Conservation (phyloP, 139 green algal species). For the Coelastrella sp. region DNA sequence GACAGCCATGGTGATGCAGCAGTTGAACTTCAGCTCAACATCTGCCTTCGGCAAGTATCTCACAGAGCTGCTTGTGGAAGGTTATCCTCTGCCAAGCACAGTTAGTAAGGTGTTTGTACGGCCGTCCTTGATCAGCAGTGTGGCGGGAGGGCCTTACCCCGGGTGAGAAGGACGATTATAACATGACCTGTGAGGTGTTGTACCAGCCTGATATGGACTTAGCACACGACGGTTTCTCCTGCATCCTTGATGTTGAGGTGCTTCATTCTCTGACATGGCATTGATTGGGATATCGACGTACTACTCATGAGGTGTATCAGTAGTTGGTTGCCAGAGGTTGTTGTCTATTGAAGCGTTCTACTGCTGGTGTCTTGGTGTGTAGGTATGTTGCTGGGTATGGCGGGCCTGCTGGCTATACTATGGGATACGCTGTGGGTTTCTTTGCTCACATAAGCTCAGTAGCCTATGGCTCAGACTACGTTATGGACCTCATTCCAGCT, state of each 20-base stretch:
- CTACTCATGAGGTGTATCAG: too few species aligned
- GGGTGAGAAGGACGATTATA: neutral
- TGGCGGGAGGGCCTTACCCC: constrained; percentile 44
- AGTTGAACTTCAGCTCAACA: neutral
- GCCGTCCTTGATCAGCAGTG: constrained; percentile 26
- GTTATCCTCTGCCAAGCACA: neutral
- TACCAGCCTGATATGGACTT: neutral
- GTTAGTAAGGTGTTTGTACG: constrained; percentile 34
- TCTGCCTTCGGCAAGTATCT: constrained; percentile 29
- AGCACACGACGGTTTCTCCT: neutral
- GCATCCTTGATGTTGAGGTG: neutral
- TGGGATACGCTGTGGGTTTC: constrained; percentile 40
- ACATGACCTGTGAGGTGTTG: neutral
- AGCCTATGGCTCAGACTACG: constrained; percentile 23
- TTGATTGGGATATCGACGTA: too few species aligned
- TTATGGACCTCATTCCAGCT: constrained; percentile 40
- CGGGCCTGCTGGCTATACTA: constrained; percentile 15
- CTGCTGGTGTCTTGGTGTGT: too few species aligned
- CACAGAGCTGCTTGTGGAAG: constrained; percentile 64
- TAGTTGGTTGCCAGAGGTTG: too few species aligned
- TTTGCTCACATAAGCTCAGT: constrained; percentile 7
- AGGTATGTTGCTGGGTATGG: constrained; percentile 14
- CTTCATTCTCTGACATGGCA: too few species aligned
- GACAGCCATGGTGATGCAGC: neutral
- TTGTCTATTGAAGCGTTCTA: too few species aligned